Conservation (phyloP, 148 eudicot genomes). For the Fallopia convolvulus region DNA sequence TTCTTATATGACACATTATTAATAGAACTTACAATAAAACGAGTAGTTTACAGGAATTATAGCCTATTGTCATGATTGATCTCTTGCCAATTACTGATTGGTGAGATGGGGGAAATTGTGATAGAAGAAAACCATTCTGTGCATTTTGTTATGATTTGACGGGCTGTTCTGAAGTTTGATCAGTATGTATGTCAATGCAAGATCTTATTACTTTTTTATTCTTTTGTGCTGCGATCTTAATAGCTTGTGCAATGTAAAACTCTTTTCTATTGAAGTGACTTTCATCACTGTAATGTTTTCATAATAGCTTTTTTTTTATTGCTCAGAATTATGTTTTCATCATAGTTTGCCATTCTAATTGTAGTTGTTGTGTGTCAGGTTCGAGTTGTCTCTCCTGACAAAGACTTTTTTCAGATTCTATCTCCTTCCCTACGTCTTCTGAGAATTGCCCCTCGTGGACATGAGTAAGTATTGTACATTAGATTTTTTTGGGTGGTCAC, state of each 20-base stretch:
- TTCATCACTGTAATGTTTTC: not conserved
- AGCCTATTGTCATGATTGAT: not conserved
- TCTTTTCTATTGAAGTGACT: not conserved
- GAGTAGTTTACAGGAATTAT: too few relatives aligned
- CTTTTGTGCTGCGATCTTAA: not conserved
- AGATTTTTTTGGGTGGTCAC: not conserved
- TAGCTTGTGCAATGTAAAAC: not conserved
- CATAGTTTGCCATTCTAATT: not conserved
- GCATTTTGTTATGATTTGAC: not conserved
- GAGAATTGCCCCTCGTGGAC: conserved; percentile 90
- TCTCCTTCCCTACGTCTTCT: conserved; percentile 94
- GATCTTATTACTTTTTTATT: not conserved
- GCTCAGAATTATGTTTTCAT: not conserved
- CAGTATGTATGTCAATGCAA: not conserved
- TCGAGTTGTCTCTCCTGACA: conserved; percentile 98
- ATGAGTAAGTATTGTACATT: conserved; percentile 50
- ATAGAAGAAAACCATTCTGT: not conserved
- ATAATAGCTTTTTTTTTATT: too few relatives aligned
- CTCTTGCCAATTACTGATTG: not conserved
- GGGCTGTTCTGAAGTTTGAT: not conserved
- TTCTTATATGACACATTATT: too few relatives aligned
- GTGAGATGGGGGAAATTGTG: not conserved
- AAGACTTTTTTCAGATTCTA: conserved; percentile 94
- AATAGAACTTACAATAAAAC: too few relatives aligned
- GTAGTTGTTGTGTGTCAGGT: conserved; percentile 40